These are phyloP conservation scores for Colletotrichum tabaci DNA, from an alignment of 2,329 filamentous ascomycete species.

Conservation along the genomic window DNA sequence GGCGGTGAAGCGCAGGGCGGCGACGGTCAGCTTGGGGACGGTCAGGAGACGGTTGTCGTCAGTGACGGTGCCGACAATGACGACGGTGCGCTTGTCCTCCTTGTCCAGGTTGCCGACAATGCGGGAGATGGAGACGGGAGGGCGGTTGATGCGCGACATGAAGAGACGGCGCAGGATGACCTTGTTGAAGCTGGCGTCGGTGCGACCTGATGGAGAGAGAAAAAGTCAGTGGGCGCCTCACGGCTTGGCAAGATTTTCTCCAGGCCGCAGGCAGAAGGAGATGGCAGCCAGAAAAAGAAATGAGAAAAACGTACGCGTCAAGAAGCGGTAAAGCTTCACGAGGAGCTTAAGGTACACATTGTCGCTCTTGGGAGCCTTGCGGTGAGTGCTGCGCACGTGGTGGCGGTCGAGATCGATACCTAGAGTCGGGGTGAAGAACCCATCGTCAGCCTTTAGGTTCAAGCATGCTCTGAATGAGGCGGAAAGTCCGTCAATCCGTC, in stretches of 20 bases:
- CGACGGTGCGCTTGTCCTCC: slow-evolving; percentile 86
- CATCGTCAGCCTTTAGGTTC: slow-evolving; percentile 74
- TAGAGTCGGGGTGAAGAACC: slow-evolving; percentile 62
- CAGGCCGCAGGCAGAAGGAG: too few species aligned
- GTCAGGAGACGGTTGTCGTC: slow-evolving; percentile 96
- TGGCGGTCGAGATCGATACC: slow-evolving; percentile 81
- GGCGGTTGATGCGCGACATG: slow-evolving; percentile 98
- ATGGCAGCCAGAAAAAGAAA: too few species aligned
- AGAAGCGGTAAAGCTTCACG: slow-evolving; percentile 98
- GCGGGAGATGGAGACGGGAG: slow-evolving; percentile 93
- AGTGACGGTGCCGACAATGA: slow-evolving; percentile 94
- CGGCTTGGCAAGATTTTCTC: background rate
- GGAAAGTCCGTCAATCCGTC: slow-evolving; percentile 45
- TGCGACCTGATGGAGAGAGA: slow-evolving; percentile 76
- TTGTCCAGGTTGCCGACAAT: slow-evolving; percentile 81
- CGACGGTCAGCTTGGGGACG: slow-evolving; percentile 93
- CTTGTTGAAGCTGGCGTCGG: slow-evolving; percentile 99
- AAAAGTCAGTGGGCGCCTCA: background rate
- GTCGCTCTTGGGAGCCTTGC: slow-evolving; percentile 97
- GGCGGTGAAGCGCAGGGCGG: slow-evolving; percentile 95
- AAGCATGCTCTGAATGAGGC: slow-evolving; percentile 72
- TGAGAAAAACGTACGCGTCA: slow-evolving; percentile 80
- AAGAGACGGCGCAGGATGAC: slow-evolving; percentile 97
- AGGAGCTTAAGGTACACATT: slow-evolving; percentile 98
- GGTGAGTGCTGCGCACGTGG: slow-evolving; percentile 82